Percentiles rank a stretch among this genome's conserved stretches.
Evolutionary conservation across 1,284 basidiomycete species (phyloP).

Genomic region (Cystobasidiaceae sp.): DNA sequence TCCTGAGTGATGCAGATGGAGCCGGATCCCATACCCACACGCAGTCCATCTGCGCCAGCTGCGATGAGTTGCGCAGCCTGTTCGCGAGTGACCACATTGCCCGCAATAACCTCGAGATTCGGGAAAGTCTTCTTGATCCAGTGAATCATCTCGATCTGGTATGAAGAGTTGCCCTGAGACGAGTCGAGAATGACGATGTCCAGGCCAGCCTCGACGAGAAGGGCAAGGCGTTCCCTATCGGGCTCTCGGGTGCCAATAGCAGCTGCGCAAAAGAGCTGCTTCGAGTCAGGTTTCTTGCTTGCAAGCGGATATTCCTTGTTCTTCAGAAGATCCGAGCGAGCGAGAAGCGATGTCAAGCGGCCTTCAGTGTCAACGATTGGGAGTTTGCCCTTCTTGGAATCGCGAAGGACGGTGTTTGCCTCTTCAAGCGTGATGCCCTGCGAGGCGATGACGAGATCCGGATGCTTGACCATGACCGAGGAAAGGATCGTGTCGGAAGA

Average conservation of each 20-base stretch:
- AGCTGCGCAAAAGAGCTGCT: conserved; percentile 97
- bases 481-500: conserved; percentile 61
- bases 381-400: conserved; percentile 96
- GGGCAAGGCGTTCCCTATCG: conserved; percentile 75
- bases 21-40: conserved; percentile 95
- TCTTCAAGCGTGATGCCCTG: conserved; percentile 82
- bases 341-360: conserved; percentile 76
- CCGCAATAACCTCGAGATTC: conserved; percentile 46
- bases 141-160: conserved; percentile 88
- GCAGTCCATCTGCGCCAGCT: conserved; percentile 89
- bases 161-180: conserved; percentile 92
- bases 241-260: conserved; percentile 88
- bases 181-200: conserved; percentile 96
- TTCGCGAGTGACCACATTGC: conserved; percentile 66
- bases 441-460: conserved; percentile 66
- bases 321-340: conserved; percentile 94
- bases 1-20: conserved; percentile 99
- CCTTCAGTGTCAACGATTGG: conserved; percentile 76
- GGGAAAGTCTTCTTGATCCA: conserved; percentile 89
- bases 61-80: conserved; percentile 91
- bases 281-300: conserved; percentile 82
- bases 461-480: conserved; percentile 81
- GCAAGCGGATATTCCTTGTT: conserved; percentile 96
- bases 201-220: conserved; percentile 88
- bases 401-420: conserved; percentile 90